Conservation (phyloP, 2,329 filamentous ascomycete genomes). For the Thielaviopsis euricoi region DNA sequence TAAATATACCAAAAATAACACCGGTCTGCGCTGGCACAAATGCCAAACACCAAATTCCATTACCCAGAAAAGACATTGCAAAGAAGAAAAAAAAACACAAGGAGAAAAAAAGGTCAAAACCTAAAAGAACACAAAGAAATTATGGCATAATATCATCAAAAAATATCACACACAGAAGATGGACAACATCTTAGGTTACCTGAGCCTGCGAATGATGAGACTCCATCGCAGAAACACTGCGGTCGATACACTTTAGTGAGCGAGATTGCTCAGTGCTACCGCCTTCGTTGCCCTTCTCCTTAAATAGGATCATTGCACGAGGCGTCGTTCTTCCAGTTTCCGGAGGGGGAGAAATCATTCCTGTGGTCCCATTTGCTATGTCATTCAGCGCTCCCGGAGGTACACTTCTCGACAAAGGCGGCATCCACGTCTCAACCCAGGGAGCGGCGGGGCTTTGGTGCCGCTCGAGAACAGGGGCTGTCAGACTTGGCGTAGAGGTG, state of each 20-base stretch:
- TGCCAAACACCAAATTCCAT: too few species aligned
- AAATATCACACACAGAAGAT: too few species aligned
- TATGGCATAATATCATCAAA: too few species aligned
- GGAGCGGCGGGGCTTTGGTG: neutral
- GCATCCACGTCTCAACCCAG: conserved; percentile 11
- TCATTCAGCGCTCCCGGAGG: neutral
- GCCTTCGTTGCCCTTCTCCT: neutral
- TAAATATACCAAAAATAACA: neutral
- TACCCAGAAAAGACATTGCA: neutral
- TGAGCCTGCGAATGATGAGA: too few species aligned
- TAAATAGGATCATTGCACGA: conserved; percentile 3
- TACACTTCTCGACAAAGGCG: conserved; percentile 1
- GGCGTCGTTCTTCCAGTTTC: neutral
- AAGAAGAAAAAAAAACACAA: neutral
- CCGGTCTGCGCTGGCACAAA: too few species aligned
- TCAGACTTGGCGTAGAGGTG: neutral
- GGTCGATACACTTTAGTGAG: conserved; percentile 3
- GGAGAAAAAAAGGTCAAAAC: neutral
- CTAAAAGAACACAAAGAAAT: too few species aligned
- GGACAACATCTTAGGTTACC: too few species aligned
- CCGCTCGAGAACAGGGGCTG: neutral
- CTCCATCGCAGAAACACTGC: neutral
- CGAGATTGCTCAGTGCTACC: neutral
- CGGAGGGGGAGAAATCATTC: neutral
- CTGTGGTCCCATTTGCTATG: neutral